These are phyloP conservation scores for Scutellaria galericulata DNA, from an alignment of 257 asterid species.

Conservation along the genomic window DNA sequence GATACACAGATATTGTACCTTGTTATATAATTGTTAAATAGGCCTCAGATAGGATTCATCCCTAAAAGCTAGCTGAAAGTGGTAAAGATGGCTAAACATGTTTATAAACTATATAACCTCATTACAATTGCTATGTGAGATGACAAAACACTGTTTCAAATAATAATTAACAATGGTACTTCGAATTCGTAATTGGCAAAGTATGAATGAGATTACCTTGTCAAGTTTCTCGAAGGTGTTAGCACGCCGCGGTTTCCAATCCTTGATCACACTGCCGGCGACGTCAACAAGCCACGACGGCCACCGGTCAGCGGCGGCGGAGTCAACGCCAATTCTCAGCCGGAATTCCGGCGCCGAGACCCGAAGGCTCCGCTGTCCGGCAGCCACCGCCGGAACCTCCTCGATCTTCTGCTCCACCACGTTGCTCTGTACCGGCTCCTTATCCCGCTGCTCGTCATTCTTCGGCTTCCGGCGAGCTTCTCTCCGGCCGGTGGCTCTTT, in stretches of 20 bases:
- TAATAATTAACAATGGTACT: too few species aligned
- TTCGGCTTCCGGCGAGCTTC: constrained; percentile 34
- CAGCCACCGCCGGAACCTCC: constrained; percentile 29
- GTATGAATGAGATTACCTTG: constrained; percentile 53
- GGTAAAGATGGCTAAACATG: too few species aligned
- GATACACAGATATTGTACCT: constrained; percentile 30
- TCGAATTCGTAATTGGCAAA: not conserved
- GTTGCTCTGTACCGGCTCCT: constrained; percentile 32
- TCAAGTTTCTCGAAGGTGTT: constrained; percentile 85
- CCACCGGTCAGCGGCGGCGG: constrained; percentile 61
- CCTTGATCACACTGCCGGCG: constrained; percentile 77
- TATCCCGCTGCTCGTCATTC: constrained; percentile 10
- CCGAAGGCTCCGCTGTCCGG: constrained; percentile 29
- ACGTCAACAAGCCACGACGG: constrained; percentile 83
- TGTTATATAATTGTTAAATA: not conserved
- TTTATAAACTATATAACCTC: too few species aligned
- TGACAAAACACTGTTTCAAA: too few species aligned
- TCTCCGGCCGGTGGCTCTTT: constrained; percentile 37
- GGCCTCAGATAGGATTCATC: too few species aligned
- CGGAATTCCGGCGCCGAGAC: constrained; percentile 40
- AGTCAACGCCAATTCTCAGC: constrained; percentile 39
- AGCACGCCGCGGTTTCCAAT: constrained; percentile 91
- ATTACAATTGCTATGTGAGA: too few species aligned
- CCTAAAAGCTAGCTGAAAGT: too few species aligned
- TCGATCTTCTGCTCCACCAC: constrained; percentile 39